phyloP scores from a whole-genome alignment of 768 basidiomycete species.

The Termitomyces sp. region DNA sequence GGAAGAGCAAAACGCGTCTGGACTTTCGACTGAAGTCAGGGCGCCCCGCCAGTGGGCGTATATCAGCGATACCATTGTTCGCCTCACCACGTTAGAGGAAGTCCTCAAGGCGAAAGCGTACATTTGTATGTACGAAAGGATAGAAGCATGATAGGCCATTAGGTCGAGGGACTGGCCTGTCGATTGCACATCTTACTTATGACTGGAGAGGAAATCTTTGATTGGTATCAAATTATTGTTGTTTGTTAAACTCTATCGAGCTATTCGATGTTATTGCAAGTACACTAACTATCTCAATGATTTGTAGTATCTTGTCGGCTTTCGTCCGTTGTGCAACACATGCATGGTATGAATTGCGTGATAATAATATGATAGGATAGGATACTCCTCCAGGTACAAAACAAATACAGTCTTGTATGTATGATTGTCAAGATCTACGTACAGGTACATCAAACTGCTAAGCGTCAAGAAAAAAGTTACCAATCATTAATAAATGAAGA shows the following conservation, averaged over 20 bases:
- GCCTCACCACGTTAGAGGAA: constrained; percentile 76
- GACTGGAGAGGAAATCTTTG: background rate
- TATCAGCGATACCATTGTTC: constrained; percentile 86
- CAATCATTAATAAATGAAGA: background rate
- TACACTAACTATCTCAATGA: background rate
- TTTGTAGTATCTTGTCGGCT: no score
- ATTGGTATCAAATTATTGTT: background rate
- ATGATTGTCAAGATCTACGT: background rate
- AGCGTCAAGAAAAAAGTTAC: background rate
- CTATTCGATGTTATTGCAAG: background rate
- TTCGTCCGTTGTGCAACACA: background rate
- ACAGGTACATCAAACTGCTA: background rate
- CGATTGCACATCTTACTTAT: background rate
- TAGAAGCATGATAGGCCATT: constrained; percentile 26
- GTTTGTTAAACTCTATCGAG: background rate
- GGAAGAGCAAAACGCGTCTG: background rate
- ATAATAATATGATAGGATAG: background rate
- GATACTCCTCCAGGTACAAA: background rate
- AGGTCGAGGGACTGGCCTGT: background rate
- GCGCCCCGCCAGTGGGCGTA: constrained; percentile 76
- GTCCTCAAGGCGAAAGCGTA: constrained; percentile 91
- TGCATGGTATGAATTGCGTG: background rate
- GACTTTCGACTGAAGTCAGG: constrained; percentile 8
- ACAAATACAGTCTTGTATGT: background rate
- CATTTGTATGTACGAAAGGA: constrained; percentile 86